Evolutionary conservation across 345 rosid species (phyloP), one percentile per base, ranked within the genome.

Genomic region (Gossypium ekmanianum): DNA sequence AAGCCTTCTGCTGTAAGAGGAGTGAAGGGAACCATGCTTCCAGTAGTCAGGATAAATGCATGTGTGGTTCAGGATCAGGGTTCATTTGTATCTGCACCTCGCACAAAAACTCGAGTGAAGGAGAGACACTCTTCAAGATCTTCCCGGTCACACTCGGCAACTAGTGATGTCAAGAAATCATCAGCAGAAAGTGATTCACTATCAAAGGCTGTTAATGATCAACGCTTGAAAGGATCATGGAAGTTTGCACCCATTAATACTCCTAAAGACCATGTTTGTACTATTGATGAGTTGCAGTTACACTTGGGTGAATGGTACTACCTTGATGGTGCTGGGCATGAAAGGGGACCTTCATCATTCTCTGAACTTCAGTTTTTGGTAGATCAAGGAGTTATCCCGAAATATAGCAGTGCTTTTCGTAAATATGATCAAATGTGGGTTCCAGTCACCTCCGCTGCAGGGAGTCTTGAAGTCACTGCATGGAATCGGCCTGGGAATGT

Each of bases 251-350:
- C 88, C 71, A 75, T 87, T 62, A 85, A 29, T 67, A 83, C 84
- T 48, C 94, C 90, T 41, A 93, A 79, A 79, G 97, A 89, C 79
- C 88, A 83, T 55, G 81, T 96, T 74, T 88, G 84, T 70, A 75
- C 91, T 27, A 85, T 81, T 56, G 87, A 88, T 62, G 97, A 96
- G 78, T 79, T 96, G 79, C 94, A 88, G 74, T 80, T 96, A 86
- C 93, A 92, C 79, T 82, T 90, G 81, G 99, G 99, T 78, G 96
- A 96, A 64, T 96, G 99, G 99, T 96, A 87, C 82, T 93, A 88
- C 83, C 80, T 88, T 85, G 98, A 96, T 85, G 97, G 97, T 66
- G 81, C 92, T 71, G 99, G 99, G 77, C 93, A 86, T 85, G 98
- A 91, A 83, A 91, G 76, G 76, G 99, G 98, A 66, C 98, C 99